phyloP scores from a whole-genome alignment of 2,329 filamentous ascomycete genomes.

The Ilyonectria destructans region DNA sequence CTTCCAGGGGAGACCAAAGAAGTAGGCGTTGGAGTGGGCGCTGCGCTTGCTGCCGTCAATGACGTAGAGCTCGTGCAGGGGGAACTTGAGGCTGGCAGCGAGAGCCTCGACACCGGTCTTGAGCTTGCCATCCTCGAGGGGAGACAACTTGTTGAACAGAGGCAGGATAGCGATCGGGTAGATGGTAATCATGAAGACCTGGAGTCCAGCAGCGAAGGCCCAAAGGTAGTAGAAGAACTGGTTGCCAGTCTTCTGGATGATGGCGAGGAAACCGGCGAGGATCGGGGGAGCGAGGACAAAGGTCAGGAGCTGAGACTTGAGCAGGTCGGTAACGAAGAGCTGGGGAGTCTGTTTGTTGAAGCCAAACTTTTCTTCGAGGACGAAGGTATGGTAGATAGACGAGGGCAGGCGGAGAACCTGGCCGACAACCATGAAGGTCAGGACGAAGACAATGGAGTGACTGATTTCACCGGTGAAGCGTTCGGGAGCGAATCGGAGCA shows the following conservation, averaged over 20 bases:
- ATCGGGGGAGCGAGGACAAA: constrained; percentile 88
- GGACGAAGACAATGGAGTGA: constrained; percentile 93
- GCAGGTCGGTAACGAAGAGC: constrained; percentile 89
- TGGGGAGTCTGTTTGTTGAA: constrained; percentile 98
- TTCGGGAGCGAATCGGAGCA: constrained; percentile 82
- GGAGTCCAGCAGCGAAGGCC: constrained; percentile 90
- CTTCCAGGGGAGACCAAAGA: constrained; percentile 98
- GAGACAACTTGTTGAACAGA: constrained; percentile 98
- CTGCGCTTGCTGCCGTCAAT: constrained; percentile 93
- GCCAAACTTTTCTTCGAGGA: constrained; percentile 95
- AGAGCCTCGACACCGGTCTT: constrained; percentile 91
- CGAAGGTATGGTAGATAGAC: constrained; percentile 93
- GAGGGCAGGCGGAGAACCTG: constrained; percentile 85
- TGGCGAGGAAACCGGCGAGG: constrained; percentile 91
- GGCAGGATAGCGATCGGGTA: constrained; percentile 96
- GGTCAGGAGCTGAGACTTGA: constrained; percentile 90
- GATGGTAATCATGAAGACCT: constrained; percentile 95
- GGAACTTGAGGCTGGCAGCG: constrained; percentile 89
- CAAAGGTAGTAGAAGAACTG: constrained; percentile 99
- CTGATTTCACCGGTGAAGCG: constrained; percentile 93
- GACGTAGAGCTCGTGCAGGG: constrained; percentile 92
- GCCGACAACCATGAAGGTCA: constrained; percentile 87
- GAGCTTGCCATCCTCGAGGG: constrained; percentile 87
- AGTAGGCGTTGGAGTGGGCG: constrained; percentile 92
- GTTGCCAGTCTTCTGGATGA: constrained; percentile 93